Conservation (phyloP, 139 green algal species). For the Volvox africanus region DNA sequence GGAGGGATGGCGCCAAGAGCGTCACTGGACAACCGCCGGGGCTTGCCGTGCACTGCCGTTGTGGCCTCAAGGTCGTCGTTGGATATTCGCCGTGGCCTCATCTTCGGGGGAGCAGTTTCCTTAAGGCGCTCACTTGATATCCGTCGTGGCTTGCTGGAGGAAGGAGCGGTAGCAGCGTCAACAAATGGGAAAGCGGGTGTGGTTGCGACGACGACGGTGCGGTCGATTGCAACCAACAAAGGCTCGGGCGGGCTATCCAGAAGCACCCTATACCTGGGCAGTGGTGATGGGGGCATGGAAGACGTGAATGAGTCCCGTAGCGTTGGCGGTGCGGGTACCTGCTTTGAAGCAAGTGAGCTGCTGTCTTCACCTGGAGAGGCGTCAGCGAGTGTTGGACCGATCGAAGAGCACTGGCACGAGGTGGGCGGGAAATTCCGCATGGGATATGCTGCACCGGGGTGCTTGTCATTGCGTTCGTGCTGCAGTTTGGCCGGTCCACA, state of each 20-base stretch:
- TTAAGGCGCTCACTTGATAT: too few relatives aligned
- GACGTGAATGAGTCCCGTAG: too few relatives aligned
- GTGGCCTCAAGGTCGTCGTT: not conserved
- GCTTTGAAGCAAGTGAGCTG: not conserved
- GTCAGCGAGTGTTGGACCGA: not conserved
- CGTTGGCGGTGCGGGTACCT: not conserved
- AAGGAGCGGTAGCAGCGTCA: not conserved
- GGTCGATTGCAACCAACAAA: not conserved
- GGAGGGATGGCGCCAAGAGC: not conserved
- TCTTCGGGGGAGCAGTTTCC: too few relatives aligned
- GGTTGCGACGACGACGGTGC: too few relatives aligned
- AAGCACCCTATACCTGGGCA: not conserved
- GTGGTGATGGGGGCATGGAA: not conserved
- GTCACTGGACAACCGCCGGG: not conserved
- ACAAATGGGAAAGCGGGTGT: not conserved
- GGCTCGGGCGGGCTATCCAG: not conserved
- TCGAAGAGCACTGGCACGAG: constrained; percentile 8
- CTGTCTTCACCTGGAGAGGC: not conserved
- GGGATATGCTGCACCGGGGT: too few relatives aligned
- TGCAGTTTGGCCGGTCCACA: too few relatives aligned
- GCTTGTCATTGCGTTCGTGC: too few relatives aligned
- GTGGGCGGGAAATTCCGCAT: too few relatives aligned
- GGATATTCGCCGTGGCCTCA: not conserved
- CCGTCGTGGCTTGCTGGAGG: not conserved
- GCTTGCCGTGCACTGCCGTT: not conserved